Evolutionary conservation across 192 early-diverging fungal genomes (phyloP).

Genomic region (Phlyctochytrium planicorne): DNA sequence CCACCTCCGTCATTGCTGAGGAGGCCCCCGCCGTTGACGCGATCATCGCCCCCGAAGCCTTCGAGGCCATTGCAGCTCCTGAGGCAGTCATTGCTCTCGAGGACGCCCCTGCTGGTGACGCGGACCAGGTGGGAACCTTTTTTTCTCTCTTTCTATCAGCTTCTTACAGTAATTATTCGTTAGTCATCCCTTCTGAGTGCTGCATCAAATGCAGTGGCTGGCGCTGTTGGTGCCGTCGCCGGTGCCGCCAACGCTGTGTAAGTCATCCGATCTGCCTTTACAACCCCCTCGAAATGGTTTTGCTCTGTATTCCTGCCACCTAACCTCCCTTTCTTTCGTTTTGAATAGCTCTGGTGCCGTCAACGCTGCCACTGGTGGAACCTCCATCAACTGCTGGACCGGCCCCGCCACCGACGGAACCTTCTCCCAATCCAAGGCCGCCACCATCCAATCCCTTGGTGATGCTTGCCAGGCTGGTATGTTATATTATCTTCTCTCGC

Average conservation of each 20-base stretch:
- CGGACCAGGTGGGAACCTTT: no score
- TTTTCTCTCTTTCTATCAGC: no score
- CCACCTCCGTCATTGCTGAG: not conserved
- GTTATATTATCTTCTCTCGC: not conserved
- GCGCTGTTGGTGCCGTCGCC: not conserved
- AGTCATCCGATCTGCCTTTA: no score
- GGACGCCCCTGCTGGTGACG: not conserved
- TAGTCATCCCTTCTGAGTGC: not conserved
- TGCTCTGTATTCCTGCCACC: no score
- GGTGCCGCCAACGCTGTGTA: not conserved
- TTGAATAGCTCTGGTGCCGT: no score
- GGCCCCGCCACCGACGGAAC: not conserved
- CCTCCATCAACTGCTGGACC: not conserved
- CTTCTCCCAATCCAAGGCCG: not conserved
- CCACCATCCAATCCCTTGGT: not conserved
- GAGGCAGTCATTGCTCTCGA: not conserved
- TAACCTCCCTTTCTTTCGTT: no score
- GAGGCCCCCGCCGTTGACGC: not conserved
- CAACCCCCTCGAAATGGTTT: not conserved
- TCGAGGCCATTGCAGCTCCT: not conserved
- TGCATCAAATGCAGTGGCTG: not conserved
- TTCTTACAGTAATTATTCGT: no score
- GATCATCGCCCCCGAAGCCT: not conserved
- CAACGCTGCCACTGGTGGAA: no score
- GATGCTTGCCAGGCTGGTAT: not conserved